Evolutionary conservation across 345 rosid genomes (phyloP).

Genomic region (Ceriops tagal): DNA sequence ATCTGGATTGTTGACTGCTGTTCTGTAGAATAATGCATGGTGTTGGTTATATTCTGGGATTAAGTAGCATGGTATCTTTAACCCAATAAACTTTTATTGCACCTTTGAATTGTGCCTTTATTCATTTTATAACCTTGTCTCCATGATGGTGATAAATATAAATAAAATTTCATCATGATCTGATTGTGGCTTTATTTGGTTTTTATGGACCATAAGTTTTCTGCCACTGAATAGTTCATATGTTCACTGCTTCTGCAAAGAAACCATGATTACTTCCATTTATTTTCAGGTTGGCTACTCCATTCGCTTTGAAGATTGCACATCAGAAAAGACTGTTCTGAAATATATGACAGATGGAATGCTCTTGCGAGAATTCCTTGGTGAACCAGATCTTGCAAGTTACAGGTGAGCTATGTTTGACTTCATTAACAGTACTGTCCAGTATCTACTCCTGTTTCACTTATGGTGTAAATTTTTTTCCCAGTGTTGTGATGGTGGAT

Average conservation of each 20-base stretch:
- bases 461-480: slow-evolving; percentile 22
- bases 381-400: slow-evolving; percentile 87
- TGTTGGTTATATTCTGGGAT: no score
- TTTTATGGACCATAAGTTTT: not conserved
- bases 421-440: not conserved
- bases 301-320: slow-evolving; percentile 96
- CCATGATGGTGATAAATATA: not conserved
- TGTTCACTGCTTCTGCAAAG: not conserved
- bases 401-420: slow-evolving; percentile 53
- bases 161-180: not conserved
- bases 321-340: slow-evolving; percentile 86
- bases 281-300: slow-evolving; percentile 80
- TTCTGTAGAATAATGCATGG: no score
- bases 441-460: slow-evolving; percentile 6
- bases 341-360: slow-evolving; percentile 99
- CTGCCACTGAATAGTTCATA: not conserved
- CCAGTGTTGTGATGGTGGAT: slow-evolving; percentile 92
- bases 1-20: no score
- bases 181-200: not conserved
- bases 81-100: no score
- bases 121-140: no score
- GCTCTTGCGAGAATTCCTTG: slow-evolving; percentile 89
- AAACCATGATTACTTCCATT: slow-evolving; percentile 14
- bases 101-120: no score
- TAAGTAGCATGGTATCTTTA: no score